These are phyloP conservation scores for Aspergillus piperis DNA, from an alignment of 2,329 filamentous ascomycete genomes.

Conservation along the genomic window DNA sequence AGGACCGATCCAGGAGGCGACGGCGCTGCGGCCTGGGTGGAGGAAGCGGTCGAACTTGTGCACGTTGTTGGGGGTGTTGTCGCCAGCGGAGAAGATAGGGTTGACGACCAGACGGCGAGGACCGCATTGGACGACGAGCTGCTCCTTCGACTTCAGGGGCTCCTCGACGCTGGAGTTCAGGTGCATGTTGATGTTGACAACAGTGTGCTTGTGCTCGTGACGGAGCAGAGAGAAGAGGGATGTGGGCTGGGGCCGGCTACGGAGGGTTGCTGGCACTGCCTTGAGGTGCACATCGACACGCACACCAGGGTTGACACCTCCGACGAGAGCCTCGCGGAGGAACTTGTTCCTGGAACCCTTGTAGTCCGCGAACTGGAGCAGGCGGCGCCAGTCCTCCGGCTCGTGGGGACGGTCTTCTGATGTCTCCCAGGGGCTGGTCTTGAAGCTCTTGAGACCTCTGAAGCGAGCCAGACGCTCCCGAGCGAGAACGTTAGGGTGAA, in stretches of 20 bases:
- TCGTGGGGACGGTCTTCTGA: constrained; percentile 84
- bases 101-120: constrained; percentile 84
- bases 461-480: constrained; percentile 83
- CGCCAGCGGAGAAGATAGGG: constrained; percentile 85
- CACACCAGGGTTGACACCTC: constrained; percentile 80
- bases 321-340: constrained; percentile 80
- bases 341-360: constrained; percentile 75
- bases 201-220: constrained; percentile 92
- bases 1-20: constrained; percentile 87
- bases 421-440: constrained; percentile 84
- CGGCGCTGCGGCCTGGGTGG: constrained; percentile 84
- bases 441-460: constrained; percentile 86
- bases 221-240: constrained; percentile 83
- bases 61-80: constrained; percentile 91
- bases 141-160: constrained; percentile 87
- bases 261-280: constrained; percentile 57
- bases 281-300: constrained; percentile 77
- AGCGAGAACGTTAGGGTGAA: constrained; percentile 83
- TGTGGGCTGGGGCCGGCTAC: constrained; percentile 59
- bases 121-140: constrained; percentile 88
- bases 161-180: constrained; percentile 73
- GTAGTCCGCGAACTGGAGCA: constrained; percentile 89
- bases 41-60: constrained; percentile 95
- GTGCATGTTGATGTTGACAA: constrained; percentile 85
- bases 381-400: constrained; percentile 82